Evolutionary conservation across 176 grass and related monocot species (phyloP).

Genomic region (Oryza meridionalis): DNA sequence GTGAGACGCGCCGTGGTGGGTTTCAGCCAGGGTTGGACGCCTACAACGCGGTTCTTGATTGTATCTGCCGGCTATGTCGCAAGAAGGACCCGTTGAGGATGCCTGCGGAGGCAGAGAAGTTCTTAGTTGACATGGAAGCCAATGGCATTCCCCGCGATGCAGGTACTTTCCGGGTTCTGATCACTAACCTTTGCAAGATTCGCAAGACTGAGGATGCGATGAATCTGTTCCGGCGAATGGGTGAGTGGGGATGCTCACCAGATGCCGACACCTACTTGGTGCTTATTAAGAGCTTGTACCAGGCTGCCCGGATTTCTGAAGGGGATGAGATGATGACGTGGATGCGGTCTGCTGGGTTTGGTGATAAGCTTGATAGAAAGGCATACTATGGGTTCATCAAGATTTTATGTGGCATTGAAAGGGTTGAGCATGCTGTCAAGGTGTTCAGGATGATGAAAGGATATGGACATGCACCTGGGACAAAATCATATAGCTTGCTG

Average conservation of each 20-base stretch:
- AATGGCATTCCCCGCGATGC: constrained; percentile 75
- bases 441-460: constrained; percentile 97
- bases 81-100: constrained; percentile 83
- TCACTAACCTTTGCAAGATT: constrained; percentile 91
- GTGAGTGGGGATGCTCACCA: constrained; percentile 88
- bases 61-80: constrained; percentile 69
- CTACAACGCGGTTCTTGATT: constrained; percentile 87
- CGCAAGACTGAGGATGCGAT: constrained; percentile 82
- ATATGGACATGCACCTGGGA: constrained; percentile 79
- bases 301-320: constrained; percentile 76
- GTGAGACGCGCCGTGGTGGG: constrained; percentile 65
- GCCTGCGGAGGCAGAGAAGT: constrained; percentile 67
- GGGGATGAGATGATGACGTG: constrained; percentile 92
- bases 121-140: constrained; percentile 88
- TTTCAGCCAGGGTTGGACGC: constrained; percentile 71
- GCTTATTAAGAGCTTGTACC: constrained; percentile 83
- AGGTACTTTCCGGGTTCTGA: constrained; percentile 75
- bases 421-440: constrained; percentile 95
- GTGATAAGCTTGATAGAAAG: constrained; percentile 85
- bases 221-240: constrained; percentile 71
- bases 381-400: constrained; percentile 89
- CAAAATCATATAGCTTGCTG: constrained; percentile 78
- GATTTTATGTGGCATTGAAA: constrained; percentile 94
- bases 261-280: constrained; percentile 87
- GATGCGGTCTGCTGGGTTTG: constrained; percentile 84